phyloP scores from a whole-genome alignment of 495 filamentous ascomycete species.

The Penicillium bialowiezense region DNA sequence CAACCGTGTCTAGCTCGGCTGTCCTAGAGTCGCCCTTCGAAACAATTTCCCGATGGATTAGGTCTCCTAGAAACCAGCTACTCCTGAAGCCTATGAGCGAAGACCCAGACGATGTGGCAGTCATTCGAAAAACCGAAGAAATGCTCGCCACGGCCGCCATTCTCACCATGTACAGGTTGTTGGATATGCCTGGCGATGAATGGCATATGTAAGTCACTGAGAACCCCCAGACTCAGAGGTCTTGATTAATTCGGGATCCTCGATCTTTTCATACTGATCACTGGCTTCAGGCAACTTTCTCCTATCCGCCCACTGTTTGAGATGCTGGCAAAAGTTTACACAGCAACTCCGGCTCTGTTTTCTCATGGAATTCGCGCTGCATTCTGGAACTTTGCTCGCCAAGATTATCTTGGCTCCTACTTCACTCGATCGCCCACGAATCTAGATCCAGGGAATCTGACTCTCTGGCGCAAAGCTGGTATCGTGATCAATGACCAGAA shows the following conservation, averaged over 20 bases:
- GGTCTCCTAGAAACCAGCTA: constrained; percentile 6
- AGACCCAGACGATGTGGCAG: constrained; percentile 2
- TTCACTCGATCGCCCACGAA: constrained; percentile 33
- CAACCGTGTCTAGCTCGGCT: constrained; percentile 30
- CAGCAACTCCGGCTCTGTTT: constrained; percentile 12
- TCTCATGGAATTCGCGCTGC: constrained; percentile 33
- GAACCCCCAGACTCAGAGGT: too few relatives aligned
- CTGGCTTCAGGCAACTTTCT: constrained; percentile 26
- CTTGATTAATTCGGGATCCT: too few relatives aligned
- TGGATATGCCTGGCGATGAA: constrained; percentile 33
- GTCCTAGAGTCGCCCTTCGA: constrained; percentile 37
- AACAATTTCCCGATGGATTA: constrained; percentile 28
- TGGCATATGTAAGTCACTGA: constrained; percentile 35
- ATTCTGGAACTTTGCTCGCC: constrained; percentile 43
- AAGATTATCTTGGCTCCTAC: constrained; percentile 40
- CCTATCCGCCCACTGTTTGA: constrained; percentile 32
- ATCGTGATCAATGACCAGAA: constrained; percentile 31
- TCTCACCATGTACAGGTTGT: constrained; percentile 31
- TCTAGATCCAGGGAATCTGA: constrained; percentile 27
- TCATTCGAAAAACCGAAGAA: constrained; percentile 31
- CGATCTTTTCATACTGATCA: constrained; percentile 2
- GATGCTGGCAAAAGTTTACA: constrained; percentile 17
- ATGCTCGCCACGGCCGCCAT: constrained; percentile 28
- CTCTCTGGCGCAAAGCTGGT: constrained; percentile 37
- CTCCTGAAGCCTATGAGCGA: neutral